Evolutionary conservation across 2,329 filamentous ascomycete genomes (phyloP).

Genomic region (Mycosphaerelloides madeirae): DNA sequence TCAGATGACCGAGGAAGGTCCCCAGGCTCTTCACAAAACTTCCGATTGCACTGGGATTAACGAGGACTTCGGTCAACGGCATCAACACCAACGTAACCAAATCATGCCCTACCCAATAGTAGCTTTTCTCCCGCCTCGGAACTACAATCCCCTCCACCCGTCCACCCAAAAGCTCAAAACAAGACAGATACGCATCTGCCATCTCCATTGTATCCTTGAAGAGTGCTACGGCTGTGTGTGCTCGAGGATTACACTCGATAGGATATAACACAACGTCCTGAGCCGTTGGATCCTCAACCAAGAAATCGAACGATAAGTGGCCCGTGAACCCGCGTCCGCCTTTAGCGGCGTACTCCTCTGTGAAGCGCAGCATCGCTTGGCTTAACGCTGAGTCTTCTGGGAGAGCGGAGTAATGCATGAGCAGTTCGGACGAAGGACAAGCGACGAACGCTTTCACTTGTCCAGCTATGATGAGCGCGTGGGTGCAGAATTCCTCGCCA

Average conservation of each 20-base stretch:
- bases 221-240: conserved; percentile 62
- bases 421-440: conserved; percentile 57
- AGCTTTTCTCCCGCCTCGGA: conserved; percentile 34
- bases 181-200: conserved; percentile 51
- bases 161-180: conserved; percentile 22
- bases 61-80: conserved; percentile 41
- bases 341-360: conserved; percentile 51
- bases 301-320: conserved; percentile 68
- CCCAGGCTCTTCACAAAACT: conserved; percentile 25
- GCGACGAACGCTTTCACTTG: conserved; percentile 62
- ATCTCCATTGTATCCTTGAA: conserved; percentile 49
- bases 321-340: conserved; percentile 56
- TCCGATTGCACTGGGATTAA: conserved; percentile 21
- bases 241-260: conserved; percentile 67
- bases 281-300: conserved; percentile 47
- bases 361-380: conserved; percentile 61
- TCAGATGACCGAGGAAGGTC: conserved; percentile 39
- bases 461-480: conserved; percentile 62
- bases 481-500: conserved; percentile 65
- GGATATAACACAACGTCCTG: conserved; percentile 49
- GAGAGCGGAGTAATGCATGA: conserved; percentile 63
- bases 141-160: no score
- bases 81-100: conserved; percentile 50
- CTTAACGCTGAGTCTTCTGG: conserved; percentile 51
- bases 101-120: conserved; percentile 67